Evolutionary conservation across 2,329 filamentous ascomycete genomes (phyloP).

Genomic region (Aspergillus costaricaensis): DNA sequence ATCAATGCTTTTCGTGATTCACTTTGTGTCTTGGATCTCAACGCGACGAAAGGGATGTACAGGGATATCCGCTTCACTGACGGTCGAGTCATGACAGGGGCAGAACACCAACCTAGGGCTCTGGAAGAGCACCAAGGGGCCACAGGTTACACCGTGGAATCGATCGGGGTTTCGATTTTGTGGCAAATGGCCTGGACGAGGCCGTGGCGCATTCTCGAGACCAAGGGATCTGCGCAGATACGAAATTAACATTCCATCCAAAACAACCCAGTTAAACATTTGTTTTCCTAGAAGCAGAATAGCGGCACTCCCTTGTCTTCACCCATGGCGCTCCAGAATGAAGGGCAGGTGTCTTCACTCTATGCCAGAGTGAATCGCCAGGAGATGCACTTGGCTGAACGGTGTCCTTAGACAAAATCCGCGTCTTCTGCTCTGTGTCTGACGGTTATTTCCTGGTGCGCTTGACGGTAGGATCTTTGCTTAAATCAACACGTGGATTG

Average conservation of each 20-base stretch:
- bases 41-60: conserved; percentile 2
- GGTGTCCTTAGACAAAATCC: not conserved
- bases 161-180: not conserved
- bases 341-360: not conserved
- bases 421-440: not conserved
- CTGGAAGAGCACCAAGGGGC: not conserved
- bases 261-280: not conserved
- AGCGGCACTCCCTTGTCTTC: conserved; percentile 1
- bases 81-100: not conserved
- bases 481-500: not conserved
- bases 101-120: not conserved
- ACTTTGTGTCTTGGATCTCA: not conserved
- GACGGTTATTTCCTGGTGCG: not conserved
- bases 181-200: not conserved
- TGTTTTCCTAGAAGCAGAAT: not conserved
- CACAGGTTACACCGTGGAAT: not conserved
- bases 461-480: not conserved
- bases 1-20: not conserved
- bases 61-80: not conserved
- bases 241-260: conserved; percentile 26
- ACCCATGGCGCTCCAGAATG: not conserved
- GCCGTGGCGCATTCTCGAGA: conserved; percentile 4
- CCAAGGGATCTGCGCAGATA: conserved; percentile 17
- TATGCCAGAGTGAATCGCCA: not conserved
- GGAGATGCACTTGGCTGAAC: not conserved